A percentile compares a stretch with the other conserved stretches of the same genome.
Evolutionary conservation across 768 basidiomycete species (phyloP).

Genomic region (Panaeolus cyanescens): DNA sequence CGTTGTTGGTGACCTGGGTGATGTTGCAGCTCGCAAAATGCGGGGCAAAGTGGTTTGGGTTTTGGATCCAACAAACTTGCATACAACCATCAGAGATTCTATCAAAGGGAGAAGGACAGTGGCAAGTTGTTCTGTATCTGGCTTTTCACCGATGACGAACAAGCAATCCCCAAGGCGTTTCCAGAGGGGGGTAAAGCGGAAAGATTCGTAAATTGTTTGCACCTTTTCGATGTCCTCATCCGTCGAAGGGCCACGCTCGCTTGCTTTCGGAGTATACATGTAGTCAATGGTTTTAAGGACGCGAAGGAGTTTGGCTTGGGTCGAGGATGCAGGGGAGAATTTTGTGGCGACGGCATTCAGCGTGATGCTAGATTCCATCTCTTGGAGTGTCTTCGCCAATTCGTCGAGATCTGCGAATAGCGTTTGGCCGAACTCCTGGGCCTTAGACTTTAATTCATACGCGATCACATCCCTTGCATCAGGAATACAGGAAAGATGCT

Average conservation of each 20-base stretch:
- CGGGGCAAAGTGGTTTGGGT: slow-evolving; percentile 48
- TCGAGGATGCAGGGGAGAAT: slow-evolving; percentile 92
- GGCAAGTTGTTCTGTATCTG: slow-evolving; percentile 84
- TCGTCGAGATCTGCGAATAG: slow-evolving; percentile 79
- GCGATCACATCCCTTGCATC: slow-evolving; percentile 89
- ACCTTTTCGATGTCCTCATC: slow-evolving; percentile 77
- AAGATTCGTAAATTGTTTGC: slow-evolving; percentile 85
- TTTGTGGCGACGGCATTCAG: slow-evolving; percentile 77
- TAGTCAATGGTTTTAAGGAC: slow-evolving; percentile 98
- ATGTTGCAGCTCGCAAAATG: slow-evolving; percentile 61
- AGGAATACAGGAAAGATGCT: slow-evolving; percentile 86
- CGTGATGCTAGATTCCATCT: slow-evolving; percentile 53
- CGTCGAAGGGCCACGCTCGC: slow-evolving; percentile 25
- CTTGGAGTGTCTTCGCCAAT: slow-evolving; percentile 64
- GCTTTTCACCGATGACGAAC: slow-evolving; percentile 75
- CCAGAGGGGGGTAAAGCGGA: slow-evolving; percentile 91
- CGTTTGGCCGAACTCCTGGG: slow-evolving; percentile 83
- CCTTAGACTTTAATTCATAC: slow-evolving; percentile 81
- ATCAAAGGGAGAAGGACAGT: slow-evolving; percentile 93
- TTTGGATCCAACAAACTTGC: slow-evolving; percentile 87
- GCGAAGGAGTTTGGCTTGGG: slow-evolving; percentile 94
- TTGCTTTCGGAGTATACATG: slow-evolving; percentile 74
- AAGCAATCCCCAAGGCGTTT: slow-evolving; percentile 88
- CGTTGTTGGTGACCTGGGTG: slow-evolving; percentile 69
- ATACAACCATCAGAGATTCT: slow-evolving; percentile 97